A percentile compares a stretch with the other conserved stretches of the same genome.
Evolutionary conservation across 2,329 filamentous ascomycete species (phyloP).

Genomic region (Fusarium albidum): DNA sequence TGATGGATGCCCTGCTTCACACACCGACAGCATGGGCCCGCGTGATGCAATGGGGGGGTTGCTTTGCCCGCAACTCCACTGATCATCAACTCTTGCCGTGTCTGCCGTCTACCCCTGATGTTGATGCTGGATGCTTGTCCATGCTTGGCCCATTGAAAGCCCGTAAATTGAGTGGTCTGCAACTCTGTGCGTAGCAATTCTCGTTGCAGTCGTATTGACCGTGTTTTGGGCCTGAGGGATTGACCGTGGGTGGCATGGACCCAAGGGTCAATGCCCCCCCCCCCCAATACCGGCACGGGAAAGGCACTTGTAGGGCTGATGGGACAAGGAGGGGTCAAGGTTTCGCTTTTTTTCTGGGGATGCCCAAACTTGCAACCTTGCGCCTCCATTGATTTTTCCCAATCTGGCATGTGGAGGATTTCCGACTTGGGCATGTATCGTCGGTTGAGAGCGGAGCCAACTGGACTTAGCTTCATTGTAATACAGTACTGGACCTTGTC

Average conservation of each 20-base stretch:
- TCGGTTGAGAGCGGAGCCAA: neutral
- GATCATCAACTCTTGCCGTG: constrained; percentile 6
- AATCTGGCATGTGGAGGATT: constrained; percentile 8
- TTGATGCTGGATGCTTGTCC: no score
- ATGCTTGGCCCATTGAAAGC: no score
- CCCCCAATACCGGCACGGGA: no score
- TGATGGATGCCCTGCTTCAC: neutral
- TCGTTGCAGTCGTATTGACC: neutral
- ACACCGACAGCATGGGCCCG: constrained; percentile 12
- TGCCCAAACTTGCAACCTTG: no score
- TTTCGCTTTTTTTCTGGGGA: neutral
- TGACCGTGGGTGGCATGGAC: no score
- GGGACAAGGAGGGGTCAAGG: neutral
- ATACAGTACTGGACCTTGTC: constrained; percentile 3
- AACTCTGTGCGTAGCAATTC: no score
- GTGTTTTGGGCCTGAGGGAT: no score
- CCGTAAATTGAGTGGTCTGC: no score
- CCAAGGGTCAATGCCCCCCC: neutral
- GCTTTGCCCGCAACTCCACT: neutral
- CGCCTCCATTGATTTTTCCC: constrained; percentile 8
- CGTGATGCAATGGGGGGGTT: constrained; percentile 1
- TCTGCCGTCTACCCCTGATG: neutral
- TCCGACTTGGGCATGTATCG: constrained; percentile 1
- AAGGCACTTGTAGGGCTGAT: constrained; percentile 21
- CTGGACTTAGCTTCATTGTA: no score